Conservation (phyloP, 129 eudicot species). For the Centella asiatica region DNA sequence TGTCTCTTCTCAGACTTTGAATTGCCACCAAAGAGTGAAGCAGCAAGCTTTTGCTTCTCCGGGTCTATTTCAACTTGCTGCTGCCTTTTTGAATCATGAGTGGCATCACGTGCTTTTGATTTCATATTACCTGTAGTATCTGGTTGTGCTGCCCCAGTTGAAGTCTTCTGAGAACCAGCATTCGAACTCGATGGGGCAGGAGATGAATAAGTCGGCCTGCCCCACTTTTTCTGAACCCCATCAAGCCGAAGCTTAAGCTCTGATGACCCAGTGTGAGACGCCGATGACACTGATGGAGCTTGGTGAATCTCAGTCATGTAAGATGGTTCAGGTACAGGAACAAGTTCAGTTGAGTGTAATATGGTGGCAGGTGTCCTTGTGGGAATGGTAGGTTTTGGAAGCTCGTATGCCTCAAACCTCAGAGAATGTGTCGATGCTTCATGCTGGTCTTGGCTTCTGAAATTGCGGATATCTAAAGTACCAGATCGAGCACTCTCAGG, state of each 20-base stretch:
- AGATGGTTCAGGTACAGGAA: conserved; percentile 62
- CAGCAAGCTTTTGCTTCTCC: conserved; percentile 88
- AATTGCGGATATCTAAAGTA: conserved; percentile 36
- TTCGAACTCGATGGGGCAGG: conserved; percentile 60
- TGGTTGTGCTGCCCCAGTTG: conserved; percentile 43
- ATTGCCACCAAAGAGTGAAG: conserved; percentile 76
- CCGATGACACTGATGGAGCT: conserved; percentile 26
- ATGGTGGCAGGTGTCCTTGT: conserved; percentile 34
- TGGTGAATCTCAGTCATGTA: conserved; percentile 39
- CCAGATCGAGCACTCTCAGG: conserved; percentile 69
- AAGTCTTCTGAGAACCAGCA: conserved; percentile 35
- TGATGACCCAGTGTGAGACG: conserved; percentile 40
- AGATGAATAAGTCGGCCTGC: conserved; percentile 66
- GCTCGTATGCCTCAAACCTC: conserved; percentile 95
- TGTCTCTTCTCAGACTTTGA: conserved; percentile 54
- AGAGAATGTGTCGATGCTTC: conserved; percentile 70
- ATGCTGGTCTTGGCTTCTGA: conserved; percentile 43
- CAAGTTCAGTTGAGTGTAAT: conserved; percentile 55
- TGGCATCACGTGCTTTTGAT: conserved; percentile 33
- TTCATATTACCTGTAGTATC: conserved; percentile 23
- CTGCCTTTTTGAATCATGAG: conserved; percentile 36
- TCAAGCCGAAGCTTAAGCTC: conserved; percentile 80
- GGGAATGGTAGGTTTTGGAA: conserved; percentile 71
- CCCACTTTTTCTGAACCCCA: conserved; percentile 97
- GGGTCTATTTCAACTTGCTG: conserved; percentile 60